Conservation (phyloP, 2,329 filamentous ascomycete species). For the Fusarium devonianum region DNA sequence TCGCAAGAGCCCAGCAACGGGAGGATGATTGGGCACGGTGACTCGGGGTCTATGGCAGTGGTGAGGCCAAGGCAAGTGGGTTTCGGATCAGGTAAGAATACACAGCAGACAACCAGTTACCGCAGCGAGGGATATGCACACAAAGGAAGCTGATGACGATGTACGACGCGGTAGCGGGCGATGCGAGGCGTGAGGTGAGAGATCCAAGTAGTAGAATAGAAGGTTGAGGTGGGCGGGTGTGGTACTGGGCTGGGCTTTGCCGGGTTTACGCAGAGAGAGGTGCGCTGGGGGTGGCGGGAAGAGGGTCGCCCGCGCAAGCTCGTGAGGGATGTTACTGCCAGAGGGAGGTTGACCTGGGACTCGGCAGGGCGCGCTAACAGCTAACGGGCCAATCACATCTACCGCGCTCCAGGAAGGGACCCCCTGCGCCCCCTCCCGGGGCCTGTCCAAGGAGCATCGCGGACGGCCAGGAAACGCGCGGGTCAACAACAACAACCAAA, state of each 20-base stretch:
- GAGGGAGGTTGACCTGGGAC: slow-evolving; percentile 42
- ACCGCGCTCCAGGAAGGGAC: slow-evolving; percentile 10
- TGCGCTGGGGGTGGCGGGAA: slow-evolving; percentile 39
- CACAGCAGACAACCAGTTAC: slow-evolving; percentile 8
- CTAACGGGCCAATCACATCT: slow-evolving; percentile 31
- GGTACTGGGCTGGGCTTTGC: slow-evolving; percentile 25
- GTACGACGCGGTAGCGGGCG: slow-evolving; percentile 30
- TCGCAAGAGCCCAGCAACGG: slow-evolving; percentile 28
- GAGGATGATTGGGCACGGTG: slow-evolving; percentile 24
- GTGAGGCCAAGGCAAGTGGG: slow-evolving; percentile 3
- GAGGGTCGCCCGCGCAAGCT: slow-evolving; percentile 34
- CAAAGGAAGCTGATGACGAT: slow-evolving; percentile 19
- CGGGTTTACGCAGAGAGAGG: slow-evolving; percentile 21
- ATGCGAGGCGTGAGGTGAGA: slow-evolving; percentile 33
- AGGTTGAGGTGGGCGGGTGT: slow-evolving; percentile 32
- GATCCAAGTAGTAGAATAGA: slow-evolving; percentile 34
- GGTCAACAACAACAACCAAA: slow-evolving; percentile 44
- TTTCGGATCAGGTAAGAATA: slow-evolving; percentile 17
- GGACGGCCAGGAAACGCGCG: slow-evolving; percentile 43
- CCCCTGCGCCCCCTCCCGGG: slow-evolving; percentile 23
- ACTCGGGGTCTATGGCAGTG: slow-evolving; percentile 22
- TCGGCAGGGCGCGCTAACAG: slow-evolving; percentile 36
- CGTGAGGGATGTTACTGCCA: slow-evolving; percentile 38
- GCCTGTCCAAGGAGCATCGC: slow-evolving; percentile 30
- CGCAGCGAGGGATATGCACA: slow-evolving; percentile 11